These are phyloP conservation scores for Lathyrus aphaca DNA, from an alignment of 306 rosid genomes.

Conservation along the genomic window DNA sequence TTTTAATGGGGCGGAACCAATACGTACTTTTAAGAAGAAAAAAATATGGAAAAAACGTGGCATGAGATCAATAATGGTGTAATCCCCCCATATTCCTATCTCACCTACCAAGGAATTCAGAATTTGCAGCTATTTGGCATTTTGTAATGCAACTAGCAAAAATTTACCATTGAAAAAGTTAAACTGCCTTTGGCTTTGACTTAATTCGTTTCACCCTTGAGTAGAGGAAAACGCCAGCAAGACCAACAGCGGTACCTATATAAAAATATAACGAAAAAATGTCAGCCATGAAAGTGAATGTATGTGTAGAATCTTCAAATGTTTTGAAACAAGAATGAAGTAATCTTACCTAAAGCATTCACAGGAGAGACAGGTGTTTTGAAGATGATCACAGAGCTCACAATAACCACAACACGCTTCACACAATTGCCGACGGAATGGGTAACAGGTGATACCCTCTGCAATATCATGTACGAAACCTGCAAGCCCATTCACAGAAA, in stretches of 20 bases:
- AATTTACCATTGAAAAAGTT: slow-evolving; percentile 37
- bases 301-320: not conserved
- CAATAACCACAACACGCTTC: slow-evolving; percentile 98
- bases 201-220: slow-evolving; percentile 92
- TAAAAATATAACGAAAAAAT: slow-evolving; percentile 34
- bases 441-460: slow-evolving; percentile 98
- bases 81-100: slow-evolving; percentile 43
- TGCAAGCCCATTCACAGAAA: slow-evolving; percentile 51
- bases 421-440: slow-evolving; percentile 98
- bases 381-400: slow-evolving; percentile 98
- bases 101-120: slow-evolving; percentile 56
- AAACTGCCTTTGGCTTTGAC: slow-evolving; percentile 81
- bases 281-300: slow-evolving; percentile 20
- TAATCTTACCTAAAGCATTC: slow-evolving; percentile 74
- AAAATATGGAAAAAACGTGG: slow-evolving; percentile 1
- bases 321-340: slow-evolving; percentile 35
- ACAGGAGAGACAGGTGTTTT: slow-evolving; percentile 79
- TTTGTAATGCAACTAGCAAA: slow-evolving; percentile 42
- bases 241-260: slow-evolving; percentile 89
- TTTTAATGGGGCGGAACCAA: slow-evolving; percentile 34
- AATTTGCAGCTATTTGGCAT: slow-evolving; percentile 35
- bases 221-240: slow-evolving; percentile 92
- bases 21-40: slow-evolving; percentile 3
- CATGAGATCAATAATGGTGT: slow-evolving; percentile 2
- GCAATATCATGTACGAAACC: slow-evolving; percentile 99